A percentile compares a stretch with the other conserved stretches of the same genome.
Evolutionary conservation across 2,329 filamentous ascomycete species (phyloP).

Genomic region (Pseudocercospora pini-densiflorae): DNA sequence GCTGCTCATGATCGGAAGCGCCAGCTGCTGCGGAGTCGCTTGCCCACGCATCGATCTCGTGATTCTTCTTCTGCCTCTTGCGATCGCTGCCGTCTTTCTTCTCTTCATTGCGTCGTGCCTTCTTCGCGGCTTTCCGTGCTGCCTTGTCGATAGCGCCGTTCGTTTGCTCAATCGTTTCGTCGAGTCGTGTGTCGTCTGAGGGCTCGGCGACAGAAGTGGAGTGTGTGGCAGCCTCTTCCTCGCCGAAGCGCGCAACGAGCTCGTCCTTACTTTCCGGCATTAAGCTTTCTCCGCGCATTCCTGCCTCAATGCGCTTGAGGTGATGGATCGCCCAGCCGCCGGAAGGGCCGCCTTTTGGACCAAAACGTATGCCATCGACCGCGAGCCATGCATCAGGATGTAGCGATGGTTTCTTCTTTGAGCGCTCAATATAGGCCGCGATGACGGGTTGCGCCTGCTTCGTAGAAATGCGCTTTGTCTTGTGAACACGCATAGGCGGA

Average conservation of each 20-base stretch:
- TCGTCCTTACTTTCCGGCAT: conserved; percentile 45
- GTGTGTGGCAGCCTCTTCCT: conserved; percentile 31
- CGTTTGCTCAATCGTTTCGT: conserved; percentile 26
- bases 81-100: conserved; percentile 22
- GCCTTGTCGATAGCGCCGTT: conserved; percentile 18
- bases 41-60: conserved; percentile 34
- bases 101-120: conserved; percentile 21
- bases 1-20: conserved; percentile 11
- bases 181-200: conserved; percentile 25
- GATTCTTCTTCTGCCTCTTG: conserved; percentile 23
- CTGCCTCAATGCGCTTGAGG: conserved; percentile 57
- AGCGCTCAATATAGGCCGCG: conserved; percentile 46
- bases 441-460: conserved; percentile 33
- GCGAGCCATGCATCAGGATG: conserved; percentile 55
- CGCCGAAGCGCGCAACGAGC: conserved; percentile 46
- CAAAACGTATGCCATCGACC: conserved; percentile 48
- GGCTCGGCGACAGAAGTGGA: conserved; percentile 20
- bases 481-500: conserved; percentile 20
- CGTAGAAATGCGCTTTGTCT: conserved; percentile 2
- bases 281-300: conserved; percentile 57
- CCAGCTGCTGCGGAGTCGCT: conserved; percentile 8
- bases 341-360: conserved; percentile 47
- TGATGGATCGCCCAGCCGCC: conserved; percentile 59
- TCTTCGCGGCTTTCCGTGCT: conserved; percentile 23
- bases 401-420: conserved; percentile 48